Evolutionary conservation across 2,329 filamentous ascomycete species (phyloP).

Genomic region (Aspergillus candidus): DNA sequence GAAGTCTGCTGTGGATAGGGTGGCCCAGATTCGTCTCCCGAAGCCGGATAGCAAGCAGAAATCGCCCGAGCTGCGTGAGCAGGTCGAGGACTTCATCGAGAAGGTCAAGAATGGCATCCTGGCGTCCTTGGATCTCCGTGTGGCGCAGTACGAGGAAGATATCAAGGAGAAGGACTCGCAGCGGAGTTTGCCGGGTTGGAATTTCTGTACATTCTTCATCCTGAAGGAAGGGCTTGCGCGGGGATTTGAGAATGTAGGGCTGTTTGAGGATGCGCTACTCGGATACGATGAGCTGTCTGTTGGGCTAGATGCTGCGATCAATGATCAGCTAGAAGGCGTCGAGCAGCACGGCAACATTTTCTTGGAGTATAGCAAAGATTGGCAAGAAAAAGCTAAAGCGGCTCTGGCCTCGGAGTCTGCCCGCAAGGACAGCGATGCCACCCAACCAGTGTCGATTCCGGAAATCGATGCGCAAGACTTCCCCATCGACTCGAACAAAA

Average conservation of each 20-base stretch:
- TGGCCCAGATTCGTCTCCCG: constrained; percentile 76
- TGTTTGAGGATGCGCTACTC: constrained; percentile 90
- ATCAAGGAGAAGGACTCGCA: constrained; percentile 91
- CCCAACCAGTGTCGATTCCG: constrained; percentile 19
- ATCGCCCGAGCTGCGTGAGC: constrained; percentile 70
- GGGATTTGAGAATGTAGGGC: constrained; percentile 90
- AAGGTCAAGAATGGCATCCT: constrained; percentile 86
- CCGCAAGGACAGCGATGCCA: constrained; percentile 26
- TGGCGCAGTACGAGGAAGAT: constrained; percentile 93
- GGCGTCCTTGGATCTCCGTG: constrained; percentile 80
- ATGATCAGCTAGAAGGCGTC: constrained; percentile 61
- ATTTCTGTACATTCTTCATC: constrained; percentile 98
- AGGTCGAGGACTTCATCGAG: constrained; percentile 75
- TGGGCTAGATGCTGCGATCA: constrained; percentile 74
- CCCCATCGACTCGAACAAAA: constrained; percentile 53
- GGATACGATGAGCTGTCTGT: constrained; percentile 92
- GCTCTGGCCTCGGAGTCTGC: constrained; percentile 40
- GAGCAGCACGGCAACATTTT: constrained; percentile 68
- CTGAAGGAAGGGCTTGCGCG: constrained; percentile 90
- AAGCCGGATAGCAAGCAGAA: constrained; percentile 52
- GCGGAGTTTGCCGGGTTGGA: constrained; percentile 85
- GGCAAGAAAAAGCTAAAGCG: constrained; percentile 55
- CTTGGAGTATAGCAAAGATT: constrained; percentile 64
- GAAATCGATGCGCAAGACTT: constrained; percentile 29
- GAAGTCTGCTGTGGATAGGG: constrained; percentile 67